Base-by-base conservation (phyloP, 441 rosid genomes). In the Euphorbia corollata region DNA sequence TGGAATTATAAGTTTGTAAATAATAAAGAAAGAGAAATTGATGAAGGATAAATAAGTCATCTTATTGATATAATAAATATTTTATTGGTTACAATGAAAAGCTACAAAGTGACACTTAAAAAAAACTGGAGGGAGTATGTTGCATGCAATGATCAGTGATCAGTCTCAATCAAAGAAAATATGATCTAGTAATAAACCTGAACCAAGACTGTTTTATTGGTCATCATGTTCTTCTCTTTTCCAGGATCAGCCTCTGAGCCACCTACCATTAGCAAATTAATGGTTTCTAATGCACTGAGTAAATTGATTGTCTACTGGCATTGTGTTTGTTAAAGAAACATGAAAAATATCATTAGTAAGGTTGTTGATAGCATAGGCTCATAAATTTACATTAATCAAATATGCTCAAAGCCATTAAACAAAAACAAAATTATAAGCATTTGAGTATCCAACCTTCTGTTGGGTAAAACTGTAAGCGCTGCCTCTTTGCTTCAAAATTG, bases 291-390 rank as follows among this genome's bases (percentile, higher is more conserved):
- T 51, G 83, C 90, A 71, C 91, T 76, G 72, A 91, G 98, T 69
- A 90, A 75, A 82, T 91, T 91, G 63, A 88, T 86, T 77, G 98
- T 94, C 99, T 95, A 91, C 95, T 86, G 88, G 89, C 91, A 86
- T 66, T 76, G 76, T 64, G 72, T 80, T 81, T 80, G 84, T 80
- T 79, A 66, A 75, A 78, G 69, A 48, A 73, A 69, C 61, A 78
- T 9, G 13, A 27, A 57, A 75, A 77, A 67, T 41, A 72, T 67
- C 75, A 81, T 74, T 76, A 74, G 85, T 83, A 73, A 85, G 84
- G 73, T 61, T 67, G 30, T 24, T 38, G 71, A 64, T 59, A 69
- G 34, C 69, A 73, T 11, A 16, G 22, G 19, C 57, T 15, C 23
- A 61, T 65, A 16, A 19, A 68, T 34, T 32, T 59, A 41, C 30